Evolutionary conservation across 208 protist species (phyloP).

Genomic region (Leishmania braziliensis): DNA sequence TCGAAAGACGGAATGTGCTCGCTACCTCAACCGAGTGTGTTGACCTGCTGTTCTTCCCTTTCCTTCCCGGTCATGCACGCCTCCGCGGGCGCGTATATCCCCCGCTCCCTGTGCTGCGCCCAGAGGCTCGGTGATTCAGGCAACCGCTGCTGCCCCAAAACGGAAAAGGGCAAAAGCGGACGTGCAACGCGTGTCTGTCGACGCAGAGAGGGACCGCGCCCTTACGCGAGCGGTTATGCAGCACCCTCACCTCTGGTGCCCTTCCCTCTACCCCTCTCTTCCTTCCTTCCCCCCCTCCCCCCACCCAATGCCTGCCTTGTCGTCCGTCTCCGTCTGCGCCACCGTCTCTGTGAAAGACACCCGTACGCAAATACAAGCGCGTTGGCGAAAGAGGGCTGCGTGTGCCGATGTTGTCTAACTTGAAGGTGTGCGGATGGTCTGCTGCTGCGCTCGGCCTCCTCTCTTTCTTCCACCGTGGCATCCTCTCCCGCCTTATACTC

Average conservation of each 20-base stretch:
- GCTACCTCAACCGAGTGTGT: background rate
- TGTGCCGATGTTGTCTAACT: background rate
- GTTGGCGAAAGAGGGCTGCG: background rate
- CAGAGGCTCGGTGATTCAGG: background rate
- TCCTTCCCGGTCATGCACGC: background rate
- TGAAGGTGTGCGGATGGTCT: background rate
- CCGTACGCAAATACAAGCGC: background rate
- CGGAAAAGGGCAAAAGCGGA: background rate
- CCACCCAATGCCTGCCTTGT: background rate
- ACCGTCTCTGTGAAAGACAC: background rate
- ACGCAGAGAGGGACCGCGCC: background rate
- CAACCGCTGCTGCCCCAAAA: background rate
- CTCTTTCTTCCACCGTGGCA: background rate
- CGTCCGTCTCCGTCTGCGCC: background rate
- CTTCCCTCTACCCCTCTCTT: background rate
- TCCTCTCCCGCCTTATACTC: background rate
- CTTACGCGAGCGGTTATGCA: background rate
- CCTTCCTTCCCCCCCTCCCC: background rate
- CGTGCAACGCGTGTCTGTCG: background rate
- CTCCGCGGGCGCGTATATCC: background rate
- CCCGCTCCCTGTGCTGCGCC: background rate
- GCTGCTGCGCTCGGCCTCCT: background rate
- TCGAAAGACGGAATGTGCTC: background rate
- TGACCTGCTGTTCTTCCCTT: background rate
- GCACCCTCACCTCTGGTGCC: background rate